Evolutionary conservation across 345 rosid genomes (phyloP).

Genomic region (Trapa incisa): DNA sequence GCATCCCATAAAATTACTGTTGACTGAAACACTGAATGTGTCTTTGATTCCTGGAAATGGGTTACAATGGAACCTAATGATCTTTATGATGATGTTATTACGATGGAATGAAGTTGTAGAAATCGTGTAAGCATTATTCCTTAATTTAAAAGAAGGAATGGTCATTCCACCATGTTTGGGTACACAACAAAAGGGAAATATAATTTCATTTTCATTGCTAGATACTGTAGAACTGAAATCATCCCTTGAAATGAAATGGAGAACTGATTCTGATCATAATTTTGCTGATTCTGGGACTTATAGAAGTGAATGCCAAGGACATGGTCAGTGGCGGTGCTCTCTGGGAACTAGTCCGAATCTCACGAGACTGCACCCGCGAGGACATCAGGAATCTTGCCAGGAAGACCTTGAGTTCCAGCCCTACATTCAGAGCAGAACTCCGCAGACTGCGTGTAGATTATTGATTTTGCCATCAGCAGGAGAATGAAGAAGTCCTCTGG

Average conservation of each 20-base stretch:
- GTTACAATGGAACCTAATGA: too few species aligned
- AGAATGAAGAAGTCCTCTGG: not conserved
- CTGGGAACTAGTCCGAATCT: conserved; percentile 88
- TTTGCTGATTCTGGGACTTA: conserved; percentile 4
- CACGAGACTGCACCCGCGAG: conserved; percentile 85
- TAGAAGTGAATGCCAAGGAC: conserved; percentile 92
- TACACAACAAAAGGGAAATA: too few species aligned
- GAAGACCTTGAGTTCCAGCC: conserved; percentile 63
- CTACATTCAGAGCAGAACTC: conserved; percentile 50
- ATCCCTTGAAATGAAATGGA: not conserved
- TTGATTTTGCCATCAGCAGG: conserved; percentile 15
- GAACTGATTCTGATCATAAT: not conserved
- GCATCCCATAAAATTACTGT: too few species aligned
- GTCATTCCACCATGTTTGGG: too few species aligned
- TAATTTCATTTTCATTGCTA: too few species aligned
- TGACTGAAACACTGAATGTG: too few species aligned
- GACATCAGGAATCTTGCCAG: conserved; percentile 81
- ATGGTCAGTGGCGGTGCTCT: conserved; percentile 91
- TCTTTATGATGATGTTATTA: too few species aligned
- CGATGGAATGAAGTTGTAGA: too few species aligned
- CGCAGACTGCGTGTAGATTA: conserved; percentile 55
- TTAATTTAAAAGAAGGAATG: too few species aligned
- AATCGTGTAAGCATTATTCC: too few species aligned
- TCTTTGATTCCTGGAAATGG: too few species aligned
- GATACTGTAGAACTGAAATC: not conserved